Evolutionary conservation across 2,329 filamentous ascomycete genomes (phyloP), one percentile per base, ranked within the genome.

Genomic region (Ascochyta fabae): DNA sequence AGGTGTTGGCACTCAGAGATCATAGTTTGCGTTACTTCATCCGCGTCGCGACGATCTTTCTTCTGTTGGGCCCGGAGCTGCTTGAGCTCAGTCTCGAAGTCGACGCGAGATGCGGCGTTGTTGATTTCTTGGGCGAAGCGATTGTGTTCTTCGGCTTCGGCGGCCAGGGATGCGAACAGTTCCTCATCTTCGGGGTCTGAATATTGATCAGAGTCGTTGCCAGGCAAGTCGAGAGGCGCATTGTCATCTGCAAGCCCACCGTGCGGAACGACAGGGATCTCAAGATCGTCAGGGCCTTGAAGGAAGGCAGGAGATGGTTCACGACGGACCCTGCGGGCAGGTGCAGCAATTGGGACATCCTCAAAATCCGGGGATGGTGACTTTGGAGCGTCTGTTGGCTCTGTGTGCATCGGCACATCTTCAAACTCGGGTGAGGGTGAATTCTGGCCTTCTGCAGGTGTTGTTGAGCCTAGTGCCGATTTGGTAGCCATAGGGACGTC

Each of bases 1-100:
- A 99, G 84, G 41, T 95, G 89, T 72, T 99, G 95, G 61, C 95
- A 98, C 76, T 99, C 96, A 0, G 88, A 86, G 36, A 98, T 87
- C 95, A 99, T 99, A 63, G 94, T 89, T 63, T 96, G 91, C 0
- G 93, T 96, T 4, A 99, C 94, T 75, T 99, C 95, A 68, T 99
- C 96, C 0, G 96, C 94, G 72, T 99, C 95, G 68, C 95, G 86
- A 1, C 92, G 88, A 69, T 99, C 95, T 72, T 96, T 96, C 77
- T 96, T 96, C 71, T 99, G 95, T 72, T 99, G 95, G n/a, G 80
- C 88, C 26, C 95, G 90, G 3, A 99, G 82, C 46, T 92, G 88
- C 63, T 90, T 91, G 12, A 99, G 83, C 72, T 99, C 94, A 56
- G 84, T 83, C 65, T 99, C 94, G 71, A 96, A 98, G 41, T 93